phyloP scores from a whole-genome alignment of 306 rosid species.

The Ormosia semicastrata region DNA sequence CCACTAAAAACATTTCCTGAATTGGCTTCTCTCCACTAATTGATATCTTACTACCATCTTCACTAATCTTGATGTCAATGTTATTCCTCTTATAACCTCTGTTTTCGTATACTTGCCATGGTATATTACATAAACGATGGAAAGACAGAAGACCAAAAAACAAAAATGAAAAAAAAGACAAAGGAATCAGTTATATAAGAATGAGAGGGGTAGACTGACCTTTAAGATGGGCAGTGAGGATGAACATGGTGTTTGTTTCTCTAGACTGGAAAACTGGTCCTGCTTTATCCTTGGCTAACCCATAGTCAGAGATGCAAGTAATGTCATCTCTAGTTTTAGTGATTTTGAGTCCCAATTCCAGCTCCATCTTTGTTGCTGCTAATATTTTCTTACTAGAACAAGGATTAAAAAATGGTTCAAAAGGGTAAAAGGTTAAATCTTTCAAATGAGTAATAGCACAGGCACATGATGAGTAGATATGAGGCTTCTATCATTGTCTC shows the following conservation, averaged over 20 bases:
- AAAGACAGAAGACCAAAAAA: not conserved
- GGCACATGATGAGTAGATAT: not conserved
- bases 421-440: not conserved
- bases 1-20: slow-evolving; percentile 60
- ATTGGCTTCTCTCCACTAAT: slow-evolving; percentile 60
- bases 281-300: slow-evolving; percentile 42
- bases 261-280: slow-evolving; percentile 49
- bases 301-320: slow-evolving; percentile 43
- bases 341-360: slow-evolving; percentile 71
- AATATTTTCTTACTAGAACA: slow-evolving; percentile 7
- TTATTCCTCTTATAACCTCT: slow-evolving; percentile 65
- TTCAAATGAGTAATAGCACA: not conserved
- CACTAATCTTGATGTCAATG: slow-evolving; percentile 59
- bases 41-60: slow-evolving; percentile 58
- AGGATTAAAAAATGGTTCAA: not conserved
- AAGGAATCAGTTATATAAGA: not conserved
- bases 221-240: slow-evolving; percentile 71
- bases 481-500: not conserved
- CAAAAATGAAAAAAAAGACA: not conserved
- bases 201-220: slow-evolving; percentile 35
- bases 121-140: not conserved
- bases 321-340: slow-evolving; percentile 47
- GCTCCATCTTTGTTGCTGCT: slow-evolving; percentile 49
- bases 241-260: slow-evolving; percentile 56
- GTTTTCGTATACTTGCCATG: slow-evolving; percentile 18